Base-by-base conservation (phyloP, 345 rosid genomes). In the Clarkia xantiana region DNA sequence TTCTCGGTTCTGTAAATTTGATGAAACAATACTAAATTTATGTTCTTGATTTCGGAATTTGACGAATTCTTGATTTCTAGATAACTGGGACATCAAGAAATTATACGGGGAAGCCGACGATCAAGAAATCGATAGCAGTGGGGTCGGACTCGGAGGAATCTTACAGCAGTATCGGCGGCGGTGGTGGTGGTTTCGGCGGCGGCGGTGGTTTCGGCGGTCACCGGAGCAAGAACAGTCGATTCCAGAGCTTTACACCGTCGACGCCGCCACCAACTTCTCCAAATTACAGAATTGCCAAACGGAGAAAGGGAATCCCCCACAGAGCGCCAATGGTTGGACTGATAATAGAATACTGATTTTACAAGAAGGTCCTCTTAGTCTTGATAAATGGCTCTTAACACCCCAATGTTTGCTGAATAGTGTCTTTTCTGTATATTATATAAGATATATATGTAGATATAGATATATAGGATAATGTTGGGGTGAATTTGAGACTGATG, bases 261-360 rank as follows among this genome's bases (percentile, higher is more conserved):
- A 91, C 96, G 14, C 96, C 94, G 0, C 93, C 95, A 45, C 73
- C 95, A 38, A 80, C 87, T 0, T 61, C 82, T 0, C 75, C 61
- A 45, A 78, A 29, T 50, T 66, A 62, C 52, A 68, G 81, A 15
- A 64, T 73, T 0, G 73, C 82, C 12, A 86, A 86, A 70, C 78
- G 96, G 47, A 78, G 98, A 51, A 91, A 91, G 69, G 96, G 98
- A 17, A 80, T 86, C 11, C 96, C 98, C 12, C 95, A 84, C 67
- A 75, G 98, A 12, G 80, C 96, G 45, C 98, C 98, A 0, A 70
- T 84, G 73, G 93, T 94, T 44, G 98, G 93, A 39, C 64, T 81
- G 41, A 62, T 80, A 59, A 72, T 82, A 76, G 86, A 91, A 52
- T 91, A 78, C 66, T 86, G 76, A 52, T 58, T 4, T 2, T 8